Evolutionary conservation across 768 basidiomycete species (phyloP).

Genomic region (Mycena leptocephala): DNA sequence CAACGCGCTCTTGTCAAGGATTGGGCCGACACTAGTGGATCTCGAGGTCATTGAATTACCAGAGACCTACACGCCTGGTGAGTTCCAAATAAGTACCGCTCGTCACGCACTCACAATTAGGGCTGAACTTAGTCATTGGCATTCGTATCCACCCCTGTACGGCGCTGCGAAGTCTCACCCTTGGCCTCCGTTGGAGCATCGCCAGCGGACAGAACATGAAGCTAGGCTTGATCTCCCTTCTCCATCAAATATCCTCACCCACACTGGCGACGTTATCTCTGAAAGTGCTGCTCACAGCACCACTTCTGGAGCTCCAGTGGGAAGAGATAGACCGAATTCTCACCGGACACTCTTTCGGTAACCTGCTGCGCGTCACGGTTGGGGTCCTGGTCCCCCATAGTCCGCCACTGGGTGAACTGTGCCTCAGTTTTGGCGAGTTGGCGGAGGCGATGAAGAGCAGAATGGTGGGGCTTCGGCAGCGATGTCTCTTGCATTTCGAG

Average conservation of each 20-base stretch:
- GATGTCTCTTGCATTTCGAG: neutral
- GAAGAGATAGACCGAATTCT: neutral
- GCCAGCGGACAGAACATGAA: neutral
- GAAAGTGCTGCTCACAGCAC: neutral
- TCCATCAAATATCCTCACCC: too few relatives aligned
- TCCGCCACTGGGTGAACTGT: too few relatives aligned
- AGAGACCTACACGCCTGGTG: neutral
- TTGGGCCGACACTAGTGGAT: neutral
- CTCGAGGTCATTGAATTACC: neutral
- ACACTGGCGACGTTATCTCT: too few relatives aligned
- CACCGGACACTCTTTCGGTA: neutral
- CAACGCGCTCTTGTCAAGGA: neutral
- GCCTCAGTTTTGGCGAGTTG: neutral
- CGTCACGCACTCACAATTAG: neutral
- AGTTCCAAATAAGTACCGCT: neutral
- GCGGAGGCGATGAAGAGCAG: neutral
- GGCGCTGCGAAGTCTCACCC: neutral
- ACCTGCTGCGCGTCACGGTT: neutral
- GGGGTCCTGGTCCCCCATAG: neutral
- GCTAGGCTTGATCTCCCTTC: neutral
- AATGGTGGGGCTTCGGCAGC: neutral
- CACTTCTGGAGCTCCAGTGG: neutral
- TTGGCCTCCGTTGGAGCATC: neutral
- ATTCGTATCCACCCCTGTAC: neutral
- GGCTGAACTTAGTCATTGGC: neutral